Evolutionary conservation across 192 early-diverging fungal genomes (phyloP).

Genomic region (Coemansia sp.): DNA sequence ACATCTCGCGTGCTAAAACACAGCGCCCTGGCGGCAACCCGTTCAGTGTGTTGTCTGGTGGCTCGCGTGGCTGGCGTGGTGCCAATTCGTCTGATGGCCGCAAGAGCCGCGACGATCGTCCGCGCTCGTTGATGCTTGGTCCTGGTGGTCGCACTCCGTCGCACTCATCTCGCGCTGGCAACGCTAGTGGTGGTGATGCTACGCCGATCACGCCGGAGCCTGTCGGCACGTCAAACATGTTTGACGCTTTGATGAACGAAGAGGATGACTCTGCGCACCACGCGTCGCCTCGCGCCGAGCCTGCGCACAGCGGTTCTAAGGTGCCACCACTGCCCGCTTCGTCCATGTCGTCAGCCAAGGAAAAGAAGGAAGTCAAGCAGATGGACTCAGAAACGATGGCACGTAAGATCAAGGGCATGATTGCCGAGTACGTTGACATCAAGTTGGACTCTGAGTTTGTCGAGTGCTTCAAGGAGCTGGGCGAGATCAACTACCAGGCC

Average conservation of each 20-base stretch:
- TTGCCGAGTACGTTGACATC: constrained; percentile 62
- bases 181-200: constrained; percentile 38
- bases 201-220: constrained; percentile 49
- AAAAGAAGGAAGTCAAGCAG: constrained; percentile 21
- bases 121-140: constrained; percentile 17
- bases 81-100: constrained; percentile 48
- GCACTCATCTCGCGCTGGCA: constrained; percentile 30
- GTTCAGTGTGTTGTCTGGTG: constrained; percentile 41
- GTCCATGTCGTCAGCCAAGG: constrained; percentile 13
- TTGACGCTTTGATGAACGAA: constrained; percentile 43
- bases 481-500: constrained; percentile 55
- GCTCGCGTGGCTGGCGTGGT: constrained; percentile 54
- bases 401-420: constrained; percentile 55
- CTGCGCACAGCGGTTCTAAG: constrained; percentile 24
- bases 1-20: constrained; percentile 59
- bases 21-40: constrained; percentile 44
- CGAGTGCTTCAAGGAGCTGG: constrained; percentile 68
- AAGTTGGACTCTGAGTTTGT: constrained; percentile 61
- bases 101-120: constrained; percentile 35
- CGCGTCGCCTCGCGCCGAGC: constrained; percentile 35
- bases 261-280: constrained; percentile 28
- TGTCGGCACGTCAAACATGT: constrained; percentile 49
- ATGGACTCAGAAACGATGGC: constrained; percentile 52
- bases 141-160: constrained; percentile 43
- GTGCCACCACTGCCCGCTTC: constrained; percentile 15